Evolutionary conservation across 495 filamentous ascomycete species (phyloP), one percentile per base, ranked within the genome.

Genomic region (Lophiotrema nucula): DNA sequence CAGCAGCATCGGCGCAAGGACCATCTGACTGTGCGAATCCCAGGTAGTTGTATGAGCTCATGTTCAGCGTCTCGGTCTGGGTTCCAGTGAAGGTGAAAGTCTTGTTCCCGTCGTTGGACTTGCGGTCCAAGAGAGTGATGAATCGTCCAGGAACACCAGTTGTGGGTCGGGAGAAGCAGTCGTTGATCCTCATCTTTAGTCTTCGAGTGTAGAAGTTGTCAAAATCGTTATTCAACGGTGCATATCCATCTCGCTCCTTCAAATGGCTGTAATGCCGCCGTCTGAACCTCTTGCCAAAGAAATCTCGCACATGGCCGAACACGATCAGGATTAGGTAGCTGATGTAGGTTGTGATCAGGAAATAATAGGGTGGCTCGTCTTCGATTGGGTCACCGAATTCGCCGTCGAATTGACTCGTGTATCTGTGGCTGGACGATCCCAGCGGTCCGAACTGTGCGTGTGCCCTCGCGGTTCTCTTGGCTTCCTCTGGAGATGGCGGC

Each of bases 41-140:
- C 5, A 98, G 88, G 65, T 98, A 98, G 68, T 98, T 98, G 80
- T 98, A 98, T 3, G 93, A 98, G 75, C 91, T 96, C 84, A 98
- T 84, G 71, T 98, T 98, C 54, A 98, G 74, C 0, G 93, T 97
- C 69, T 98, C 89, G n/a, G 93, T 97, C 45, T 82, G 84, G 28
- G 89, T 95, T 33, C 95, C 95, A 10, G 86, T 91, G 64, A 89
- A 80, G 65, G 88, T 82, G 77, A 95, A 98, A 63, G 83, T 82
- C 62, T 85, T 79, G 72, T 97, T 97, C 76, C 89, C 86, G 67
- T 97, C 88, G 71, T 90, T 79, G 0, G 91, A 95, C 33, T 78
- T 82, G 56, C 93, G 87, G 70, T 97, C 91, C 45, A 97, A 77
- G 28, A 98, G 76, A 24, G 89, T 97, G 62, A 98, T 95, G 76